Evolutionary conservation across 257 asterid genomes (phyloP).

Genomic region (Solanum corneliomulleri): DNA sequence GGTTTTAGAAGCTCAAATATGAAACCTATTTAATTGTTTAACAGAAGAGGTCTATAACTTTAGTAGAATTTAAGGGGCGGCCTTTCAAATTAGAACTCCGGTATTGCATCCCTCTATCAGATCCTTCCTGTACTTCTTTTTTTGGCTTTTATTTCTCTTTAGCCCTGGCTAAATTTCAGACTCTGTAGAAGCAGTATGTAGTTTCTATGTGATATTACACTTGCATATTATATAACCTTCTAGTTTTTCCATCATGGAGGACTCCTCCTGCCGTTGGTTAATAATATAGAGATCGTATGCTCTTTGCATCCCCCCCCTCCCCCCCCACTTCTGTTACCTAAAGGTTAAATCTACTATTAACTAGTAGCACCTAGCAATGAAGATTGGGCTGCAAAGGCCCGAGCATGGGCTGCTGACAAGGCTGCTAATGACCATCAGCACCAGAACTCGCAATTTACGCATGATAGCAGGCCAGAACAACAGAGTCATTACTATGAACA

Average conservation of each 20-base stretch:
- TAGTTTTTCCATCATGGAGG: not conserved
- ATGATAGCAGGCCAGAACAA: conserved; percentile 43
- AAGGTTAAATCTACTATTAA: conserved; percentile 8
- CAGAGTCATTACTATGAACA: conserved; percentile 40
- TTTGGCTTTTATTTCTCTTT: not conserved
- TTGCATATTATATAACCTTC: not conserved
- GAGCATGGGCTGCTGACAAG: conserved; percentile 95
- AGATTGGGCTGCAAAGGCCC: conserved; percentile 97
- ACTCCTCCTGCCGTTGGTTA: not conserved
- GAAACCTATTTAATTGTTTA: not conserved
- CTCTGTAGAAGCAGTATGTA: not conserved
- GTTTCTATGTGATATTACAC: not conserved
- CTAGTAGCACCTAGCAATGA: conserved; percentile 52
- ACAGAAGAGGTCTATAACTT: not conserved
- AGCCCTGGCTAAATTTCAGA: not conserved
- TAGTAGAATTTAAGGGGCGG: not conserved
- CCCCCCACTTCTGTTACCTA: not conserved
- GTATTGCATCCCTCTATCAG: not conserved
- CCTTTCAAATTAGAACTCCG: not conserved
- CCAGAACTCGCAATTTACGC: conserved; percentile 34
- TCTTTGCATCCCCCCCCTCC: not conserved
- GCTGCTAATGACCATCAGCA: conserved; percentile 57
- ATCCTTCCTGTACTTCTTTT: not conserved
- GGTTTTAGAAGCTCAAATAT: not conserved
- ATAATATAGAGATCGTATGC: not conserved